Evolutionary conservation across 371 early-diverging fungal genomes (phyloP).

Genomic region (Mortierella sp.): DNA sequence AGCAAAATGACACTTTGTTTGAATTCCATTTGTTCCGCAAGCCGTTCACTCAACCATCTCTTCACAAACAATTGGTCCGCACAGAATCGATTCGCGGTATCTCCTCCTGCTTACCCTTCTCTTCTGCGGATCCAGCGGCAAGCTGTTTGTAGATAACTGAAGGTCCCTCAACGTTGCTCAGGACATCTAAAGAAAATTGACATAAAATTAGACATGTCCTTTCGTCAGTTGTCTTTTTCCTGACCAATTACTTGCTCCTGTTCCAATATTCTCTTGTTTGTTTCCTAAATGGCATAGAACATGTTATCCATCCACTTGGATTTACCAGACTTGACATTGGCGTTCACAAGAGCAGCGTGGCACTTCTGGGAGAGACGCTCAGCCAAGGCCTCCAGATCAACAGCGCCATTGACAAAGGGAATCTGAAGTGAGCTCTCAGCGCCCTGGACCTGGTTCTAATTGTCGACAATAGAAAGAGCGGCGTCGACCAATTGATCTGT

Average conservation of each 20-base stretch:
- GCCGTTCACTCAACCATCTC: not conserved
- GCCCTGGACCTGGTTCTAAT: conserved; percentile 39
- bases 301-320: not conserved
- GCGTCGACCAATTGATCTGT: not conserved
- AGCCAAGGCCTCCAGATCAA: conserved; percentile 46
- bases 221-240: not conserved
- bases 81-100: not conserved
- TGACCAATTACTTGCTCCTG: not conserved
- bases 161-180: conserved; percentile 18
- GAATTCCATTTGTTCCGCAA: too few relatives aligned
- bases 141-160: conserved; percentile 46
- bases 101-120: conserved; percentile 29
- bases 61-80: not conserved
- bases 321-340: conserved; percentile 25
- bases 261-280: too few relatives aligned
- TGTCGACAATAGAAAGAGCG: not conserved
- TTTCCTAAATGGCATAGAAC: not conserved
- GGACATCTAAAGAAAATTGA: not conserved
- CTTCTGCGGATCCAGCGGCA: conserved; percentile 18
- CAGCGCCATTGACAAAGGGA: conserved; percentile 48
- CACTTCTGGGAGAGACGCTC: conserved; percentile 43
- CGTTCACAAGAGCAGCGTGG: conserved; percentile 28
- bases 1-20: not conserved
- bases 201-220: not conserved
- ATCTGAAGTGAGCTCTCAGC: conserved; percentile 49